Evolutionary conservation across 1,139 yeast genomes (phyloP), one percentile per base, ranked within the genome.

Genomic region (Geotrichum reessii): DNA sequence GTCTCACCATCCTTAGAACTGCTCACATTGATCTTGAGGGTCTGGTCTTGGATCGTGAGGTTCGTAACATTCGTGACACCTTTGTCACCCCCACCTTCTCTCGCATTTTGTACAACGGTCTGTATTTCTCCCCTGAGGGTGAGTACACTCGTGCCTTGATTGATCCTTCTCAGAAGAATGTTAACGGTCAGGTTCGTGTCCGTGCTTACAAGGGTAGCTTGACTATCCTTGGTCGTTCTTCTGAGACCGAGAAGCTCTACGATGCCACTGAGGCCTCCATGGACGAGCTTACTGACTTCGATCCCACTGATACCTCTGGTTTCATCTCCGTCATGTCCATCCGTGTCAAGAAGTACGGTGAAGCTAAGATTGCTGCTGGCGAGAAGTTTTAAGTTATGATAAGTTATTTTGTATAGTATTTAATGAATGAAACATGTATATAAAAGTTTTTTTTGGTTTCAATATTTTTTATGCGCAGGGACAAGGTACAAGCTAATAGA

Each of bases 241-340:
- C 97, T 28, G 86, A 86, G 64, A 90, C 98, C 63, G 98, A 92
- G 78, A 92, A 91, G 79, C 83, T 93, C 69, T 93, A 93, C 75
- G 98, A 93, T 74, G 97, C 96, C 66, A 90, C 97, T 62, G 97
- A 92, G 76, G 91, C 98, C 25, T 92, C 98, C 21, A 93, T 93
- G 99, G 99, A 93, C 76, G 98, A 93, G 78, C 85, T 93, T 71
- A 92, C 98, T 61, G 99, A 97, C 61, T 93, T 93, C 81, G 86
- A 90, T 69, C 99, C 99, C 63, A 92, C 88, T 74, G 98, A 93
- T 75, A 90, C 99, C 63, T 80, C 95, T 64, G 99, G 99, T 60
- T 93, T 93, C 83, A 93, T 93, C 76, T 91, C 97, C 68, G 96
- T 93, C 67, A 97, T 93, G 81, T 88, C 98, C 64, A 93, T 93